Evolutionary conservation across 192 early-diverging fungal genomes (phyloP).

Genomic region (Mortierella claussenii): DNA sequence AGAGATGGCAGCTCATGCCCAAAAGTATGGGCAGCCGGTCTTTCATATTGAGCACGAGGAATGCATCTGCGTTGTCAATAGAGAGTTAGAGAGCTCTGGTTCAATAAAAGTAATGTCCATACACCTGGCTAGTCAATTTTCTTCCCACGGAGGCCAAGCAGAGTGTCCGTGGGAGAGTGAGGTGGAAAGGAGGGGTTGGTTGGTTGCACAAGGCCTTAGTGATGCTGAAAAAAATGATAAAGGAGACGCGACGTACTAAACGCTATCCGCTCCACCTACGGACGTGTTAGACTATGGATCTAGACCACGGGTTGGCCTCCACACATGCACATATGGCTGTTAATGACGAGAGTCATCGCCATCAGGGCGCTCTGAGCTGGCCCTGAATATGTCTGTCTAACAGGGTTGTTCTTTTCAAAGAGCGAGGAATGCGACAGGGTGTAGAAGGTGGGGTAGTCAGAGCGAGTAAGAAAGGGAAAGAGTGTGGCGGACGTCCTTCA

Average conservation of each 20-base stretch:
- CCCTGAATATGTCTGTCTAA: background rate
- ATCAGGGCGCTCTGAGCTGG: too few relatives aligned
- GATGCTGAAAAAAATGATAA: background rate
- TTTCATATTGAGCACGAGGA: conserved; percentile 23
- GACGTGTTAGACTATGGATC: too few relatives aligned
- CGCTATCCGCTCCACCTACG: too few relatives aligned
- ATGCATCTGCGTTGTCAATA: background rate
- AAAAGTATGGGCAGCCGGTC: conserved; percentile 52
- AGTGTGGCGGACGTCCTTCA: too few relatives aligned
- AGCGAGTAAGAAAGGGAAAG: too few relatives aligned
- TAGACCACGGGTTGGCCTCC: too few relatives aligned
- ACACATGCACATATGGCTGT: too few relatives aligned
- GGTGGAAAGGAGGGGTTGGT: background rate
- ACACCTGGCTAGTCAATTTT: background rate
- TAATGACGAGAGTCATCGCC: too few relatives aligned
- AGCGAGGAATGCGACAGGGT: too few relatives aligned
- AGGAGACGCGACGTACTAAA: too few relatives aligned
- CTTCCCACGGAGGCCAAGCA: background rate
- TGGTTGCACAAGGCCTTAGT: background rate
- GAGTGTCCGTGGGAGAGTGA: background rate
- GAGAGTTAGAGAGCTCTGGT: background rate
- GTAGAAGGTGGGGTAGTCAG: too few relatives aligned
- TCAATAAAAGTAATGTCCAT: background rate
- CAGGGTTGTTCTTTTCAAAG: background rate
- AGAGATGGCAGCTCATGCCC: conserved; percentile 54